Conservation (phyloP, 805 yeast species). For the Maudiozyma barnettii region DNA sequence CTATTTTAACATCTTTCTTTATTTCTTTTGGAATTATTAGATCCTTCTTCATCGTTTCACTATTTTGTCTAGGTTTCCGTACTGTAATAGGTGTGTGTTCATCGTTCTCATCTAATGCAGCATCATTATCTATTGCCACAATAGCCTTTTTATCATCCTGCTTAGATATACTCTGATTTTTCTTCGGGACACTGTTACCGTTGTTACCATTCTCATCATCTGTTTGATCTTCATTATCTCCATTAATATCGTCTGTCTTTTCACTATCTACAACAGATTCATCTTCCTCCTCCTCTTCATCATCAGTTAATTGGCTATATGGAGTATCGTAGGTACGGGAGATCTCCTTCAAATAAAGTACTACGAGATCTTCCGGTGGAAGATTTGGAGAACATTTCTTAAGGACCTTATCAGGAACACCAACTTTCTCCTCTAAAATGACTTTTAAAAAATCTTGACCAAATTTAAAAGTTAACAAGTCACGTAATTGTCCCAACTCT, state of each 20-base stretch:
- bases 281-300: conserved; percentile 8
- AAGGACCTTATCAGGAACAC: conserved; percentile 60
- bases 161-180: not conserved
- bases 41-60: conserved; percentile 32
- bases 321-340: conserved; percentile 73
- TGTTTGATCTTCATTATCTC: conserved; percentile 4
- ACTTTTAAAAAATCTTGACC: conserved; percentile 56
- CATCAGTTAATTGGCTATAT: conserved; percentile 42
- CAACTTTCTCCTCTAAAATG: conserved; percentile 21
- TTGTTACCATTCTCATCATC: not conserved
- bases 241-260: not conserved
- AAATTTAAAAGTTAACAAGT: conserved; percentile 49
- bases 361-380: conserved; percentile 57
- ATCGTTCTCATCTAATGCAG: conserved; percentile 22
- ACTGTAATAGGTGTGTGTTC: conserved; percentile 34
- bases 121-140: conserved; percentile 29
- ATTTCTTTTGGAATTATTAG: conserved; percentile 36
- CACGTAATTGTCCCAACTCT: conserved; percentile 54
- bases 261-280: conserved; percentile 7
- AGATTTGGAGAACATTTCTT: conserved; percentile 56
- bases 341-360: conserved; percentile 65
- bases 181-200: not conserved
- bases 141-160: conserved; percentile 28
- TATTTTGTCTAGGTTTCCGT: conserved; percentile 34
- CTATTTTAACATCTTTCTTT: conserved; percentile 28